Evolutionary conservation across 805 yeast species (phyloP), one percentile per base, ranked within the genome.

Genomic region (Monosporozyma aerobia): DNA sequence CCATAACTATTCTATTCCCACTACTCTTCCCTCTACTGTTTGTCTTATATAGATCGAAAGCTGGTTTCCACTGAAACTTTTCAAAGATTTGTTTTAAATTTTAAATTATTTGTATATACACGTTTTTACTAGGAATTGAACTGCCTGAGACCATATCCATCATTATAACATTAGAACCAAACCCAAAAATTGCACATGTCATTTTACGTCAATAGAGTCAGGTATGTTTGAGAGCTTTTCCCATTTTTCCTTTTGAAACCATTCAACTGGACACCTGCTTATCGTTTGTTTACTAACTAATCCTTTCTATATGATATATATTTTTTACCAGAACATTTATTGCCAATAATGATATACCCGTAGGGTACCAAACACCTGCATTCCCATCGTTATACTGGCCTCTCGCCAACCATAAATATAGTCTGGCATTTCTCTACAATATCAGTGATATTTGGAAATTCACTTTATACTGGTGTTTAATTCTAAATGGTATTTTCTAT

Each of bases 321-420:
- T 27, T 27, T 27, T 29, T n/a, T 3, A n/a, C 25, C 44, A 68
- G 69, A 51, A 56, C 73, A 3, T 76, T 73, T 53, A 64, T 77
- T 48, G 69, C 75, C n/a, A 71, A 77, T 14, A 69, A 73, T 22
- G 78, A 78, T 57, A 73, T 82, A 1, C 97, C 97, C 1, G 80
- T 87, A 6, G 97, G 96, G 33, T 92, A 92, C 69, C 70, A 73
- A 11, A 74, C 83, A 0, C 98, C 98, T 1, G 52, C 61, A 14
- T 92, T 90, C 61, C 98, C 98, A 4, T 82, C 95, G 2, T 68
- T 92, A 32, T 77, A 74, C 61, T 84, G 90, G 86, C 96, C 95
- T 0, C 58, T 79, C 14, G 65, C 69, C 11, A 62, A 69, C 37
- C 67, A 71, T 1, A 61, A 56, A 40, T 71, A 65, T 53, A 53